phyloP scores from a whole-genome alignment of 306 rosid species.

The Rubus parviflorus region DNA sequence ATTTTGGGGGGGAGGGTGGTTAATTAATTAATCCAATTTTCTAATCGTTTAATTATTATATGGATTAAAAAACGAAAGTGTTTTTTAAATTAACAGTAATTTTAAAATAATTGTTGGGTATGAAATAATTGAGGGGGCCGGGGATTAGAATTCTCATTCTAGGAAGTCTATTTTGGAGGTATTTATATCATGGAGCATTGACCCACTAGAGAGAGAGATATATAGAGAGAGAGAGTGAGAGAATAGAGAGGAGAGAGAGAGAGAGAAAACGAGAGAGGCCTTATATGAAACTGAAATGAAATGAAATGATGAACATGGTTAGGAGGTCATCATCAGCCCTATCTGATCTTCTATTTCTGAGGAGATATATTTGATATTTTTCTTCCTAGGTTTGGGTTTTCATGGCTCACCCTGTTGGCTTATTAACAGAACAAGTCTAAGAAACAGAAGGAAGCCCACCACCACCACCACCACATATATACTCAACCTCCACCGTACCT shows the following conservation, averaged over 20 bases:
- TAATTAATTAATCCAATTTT: not conserved
- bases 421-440: conserved; percentile 43
- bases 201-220: conserved; percentile 43
- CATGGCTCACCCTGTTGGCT: conserved; percentile 51
- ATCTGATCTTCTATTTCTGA: conserved; percentile 67
- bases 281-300: conserved; percentile 26
- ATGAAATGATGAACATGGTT: conserved; percentile 49
- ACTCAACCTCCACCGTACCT: not conserved
- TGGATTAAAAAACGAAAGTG: conserved; percentile 1
- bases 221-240: conserved; percentile 16
- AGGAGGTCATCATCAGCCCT: conserved; percentile 65
- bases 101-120: conserved; percentile 24
- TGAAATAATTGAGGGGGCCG: conserved; percentile 65
- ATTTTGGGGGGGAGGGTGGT: not conserved
- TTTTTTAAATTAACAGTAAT: not conserved
- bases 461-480: conserved; percentile 18
- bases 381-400: conserved; percentile 53
- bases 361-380: conserved; percentile 50
- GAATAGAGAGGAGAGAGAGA: conserved; percentile 13
- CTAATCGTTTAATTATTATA: not conserved
- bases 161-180: conserved; percentile 66
- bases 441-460: conserved; percentile 24
- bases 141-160: conserved; percentile 21
- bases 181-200: conserved; percentile 75
- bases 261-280: conserved; percentile 24